Evolutionary conservation across 176 grass and related monocot genomes (phyloP).

Genomic region (Eleusine indica): DNA sequence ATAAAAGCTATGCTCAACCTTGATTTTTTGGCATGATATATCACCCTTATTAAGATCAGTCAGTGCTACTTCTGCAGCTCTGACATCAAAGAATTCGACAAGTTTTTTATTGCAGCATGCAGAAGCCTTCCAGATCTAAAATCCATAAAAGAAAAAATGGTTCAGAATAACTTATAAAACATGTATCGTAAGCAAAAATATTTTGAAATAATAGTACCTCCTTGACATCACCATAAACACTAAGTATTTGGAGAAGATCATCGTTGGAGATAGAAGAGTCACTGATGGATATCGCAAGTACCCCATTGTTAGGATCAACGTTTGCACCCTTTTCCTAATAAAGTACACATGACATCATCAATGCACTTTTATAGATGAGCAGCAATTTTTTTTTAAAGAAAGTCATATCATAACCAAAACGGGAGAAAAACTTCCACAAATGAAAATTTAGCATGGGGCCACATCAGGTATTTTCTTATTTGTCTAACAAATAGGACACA

Average conservation of each 20-base stretch:
- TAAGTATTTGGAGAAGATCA: constrained; percentile 58
- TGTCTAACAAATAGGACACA: background rate
- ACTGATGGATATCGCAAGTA: constrained; percentile 52
- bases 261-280: constrained; percentile 58
- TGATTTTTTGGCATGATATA: constrained; percentile 58
- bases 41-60: constrained; percentile 56
- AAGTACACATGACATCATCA: constrained; percentile 23
- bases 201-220: constrained; percentile 50
- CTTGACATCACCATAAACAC: constrained; percentile 71
- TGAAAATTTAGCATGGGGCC: background rate
- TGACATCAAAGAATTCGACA: constrained; percentile 71
- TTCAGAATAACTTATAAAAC: background rate
- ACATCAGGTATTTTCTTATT: background rate
- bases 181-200: background rate
- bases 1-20: constrained; percentile 51
- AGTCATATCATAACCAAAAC: background rate
- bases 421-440: background rate
- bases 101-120: constrained; percentile 50
- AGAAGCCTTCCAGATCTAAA: constrained; percentile 54
- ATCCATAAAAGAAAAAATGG: constrained; percentile 11
- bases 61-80: constrained; percentile 59
- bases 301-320: constrained; percentile 43
- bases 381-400: background rate
- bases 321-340: constrained; percentile 51
- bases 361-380: background rate